Conservation (phyloP, 2,329 filamentous ascomycete genomes). For the Monosporascus cannonballus region DNA sequence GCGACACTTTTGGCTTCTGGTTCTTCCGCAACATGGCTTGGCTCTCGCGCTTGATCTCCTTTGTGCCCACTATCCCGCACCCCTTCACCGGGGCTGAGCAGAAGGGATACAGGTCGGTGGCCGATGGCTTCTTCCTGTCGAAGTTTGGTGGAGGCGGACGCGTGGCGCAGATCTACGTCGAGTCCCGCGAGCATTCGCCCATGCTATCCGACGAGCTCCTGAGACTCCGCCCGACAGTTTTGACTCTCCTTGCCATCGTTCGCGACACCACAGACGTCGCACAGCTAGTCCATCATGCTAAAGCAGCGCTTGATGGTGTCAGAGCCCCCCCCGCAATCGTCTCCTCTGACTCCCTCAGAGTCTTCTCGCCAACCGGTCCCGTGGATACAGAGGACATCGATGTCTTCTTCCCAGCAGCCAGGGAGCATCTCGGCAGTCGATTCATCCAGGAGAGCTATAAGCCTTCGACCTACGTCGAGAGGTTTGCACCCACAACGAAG, state of each 20-base stretch:
- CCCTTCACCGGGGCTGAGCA: slow-evolving; percentile 8
- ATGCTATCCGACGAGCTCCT: slow-evolving; percentile 16
- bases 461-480: slow-evolving; percentile 9
- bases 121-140: slow-evolving; percentile 13
- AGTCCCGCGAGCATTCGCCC: slow-evolving; percentile 1
- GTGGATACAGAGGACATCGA: background rate
- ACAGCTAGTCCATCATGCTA: slow-evolving; percentile 6
- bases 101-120: slow-evolving; percentile 10
- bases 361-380: slow-evolving; percentile 2
- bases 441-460: slow-evolving; percentile 6
- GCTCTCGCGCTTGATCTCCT: slow-evolving; percentile 7
- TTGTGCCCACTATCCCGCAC: slow-evolving; percentile 4
- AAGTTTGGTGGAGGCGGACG: slow-evolving; percentile 13
- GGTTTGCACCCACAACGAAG: slow-evolving; percentile 9
- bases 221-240: slow-evolving; percentile 5
- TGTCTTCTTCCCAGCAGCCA: slow-evolving; percentile 10
- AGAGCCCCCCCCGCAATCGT: slow-evolving; percentile 6
- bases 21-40: slow-evolving; percentile 10
- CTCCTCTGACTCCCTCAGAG: slow-evolving; percentile 9
- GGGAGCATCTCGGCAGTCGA: slow-evolving; percentile 3
- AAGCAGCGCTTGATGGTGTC: slow-evolving; percentile 4
- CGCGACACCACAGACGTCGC: background rate
- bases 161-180: slow-evolving; percentile 18
- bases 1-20: slow-evolving; percentile 12
- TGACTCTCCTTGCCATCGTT: slow-evolving; percentile 12